phyloP scores from a whole-genome alignment of 306 rosid genomes.

The Fagus sylvatica region DNA sequence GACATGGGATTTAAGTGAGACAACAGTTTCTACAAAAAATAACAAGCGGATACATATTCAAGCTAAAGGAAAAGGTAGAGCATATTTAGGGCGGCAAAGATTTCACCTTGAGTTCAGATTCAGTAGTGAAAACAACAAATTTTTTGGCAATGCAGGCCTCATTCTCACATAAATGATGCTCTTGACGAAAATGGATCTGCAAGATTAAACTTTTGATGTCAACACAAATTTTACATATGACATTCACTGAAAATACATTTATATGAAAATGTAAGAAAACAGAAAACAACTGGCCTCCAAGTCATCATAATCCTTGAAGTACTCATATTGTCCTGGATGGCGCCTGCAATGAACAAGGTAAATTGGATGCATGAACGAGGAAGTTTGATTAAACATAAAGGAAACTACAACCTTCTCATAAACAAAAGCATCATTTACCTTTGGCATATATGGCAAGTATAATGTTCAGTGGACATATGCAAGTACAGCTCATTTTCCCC shows the following conservation, averaged over 20 bases:
- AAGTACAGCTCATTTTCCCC: slow-evolving; percentile 59
- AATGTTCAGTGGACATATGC: slow-evolving; percentile 64
- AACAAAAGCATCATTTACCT: slow-evolving; percentile 26
- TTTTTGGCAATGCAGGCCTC: slow-evolving; percentile 54
- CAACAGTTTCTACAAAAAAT: not conserved
- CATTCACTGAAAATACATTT: not conserved
- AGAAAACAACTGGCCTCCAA: slow-evolving; percentile 47
- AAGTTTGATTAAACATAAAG: not conserved
- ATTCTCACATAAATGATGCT: slow-evolving; percentile 58
- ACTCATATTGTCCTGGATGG: slow-evolving; percentile 51
- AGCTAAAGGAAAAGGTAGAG: not conserved
- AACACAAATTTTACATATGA: not conserved
- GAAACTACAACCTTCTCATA: not conserved
- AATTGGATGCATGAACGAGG: not conserved
- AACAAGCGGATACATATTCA: not conserved
- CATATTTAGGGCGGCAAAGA: not conserved
- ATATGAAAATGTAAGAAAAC: not conserved
- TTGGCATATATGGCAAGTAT: slow-evolving; percentile 59
- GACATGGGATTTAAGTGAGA: not conserved
- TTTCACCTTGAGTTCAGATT: slow-evolving; percentile 56
- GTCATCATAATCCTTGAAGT: slow-evolving; percentile 53
- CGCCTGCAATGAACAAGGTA: slow-evolving; percentile 38
- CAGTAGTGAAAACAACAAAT: slow-evolving; percentile 54
- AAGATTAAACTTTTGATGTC: not conserved
- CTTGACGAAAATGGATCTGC: slow-evolving; percentile 58